Conservation (phyloP, 1,139 yeast species). For the Zygosaccharomyces sapae region DNA sequence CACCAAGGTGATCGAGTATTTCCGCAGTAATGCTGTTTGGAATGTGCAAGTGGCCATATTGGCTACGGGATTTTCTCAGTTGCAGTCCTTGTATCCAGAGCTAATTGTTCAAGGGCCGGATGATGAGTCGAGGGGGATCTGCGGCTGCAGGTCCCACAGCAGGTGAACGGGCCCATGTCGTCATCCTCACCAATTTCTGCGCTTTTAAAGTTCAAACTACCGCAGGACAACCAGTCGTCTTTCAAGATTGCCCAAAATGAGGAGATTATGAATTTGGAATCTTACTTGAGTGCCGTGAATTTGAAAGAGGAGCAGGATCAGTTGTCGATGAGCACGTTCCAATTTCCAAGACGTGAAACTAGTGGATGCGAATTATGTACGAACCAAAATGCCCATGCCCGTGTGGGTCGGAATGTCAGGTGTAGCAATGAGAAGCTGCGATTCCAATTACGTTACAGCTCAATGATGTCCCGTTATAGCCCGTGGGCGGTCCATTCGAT, state of each 20-base stretch:
- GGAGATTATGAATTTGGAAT: slow-evolving; percentile 38
- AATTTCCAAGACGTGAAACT: slow-evolving; percentile 25
- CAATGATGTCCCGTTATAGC: slow-evolving; percentile 16
- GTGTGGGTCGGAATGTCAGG: slow-evolving; percentile 7
- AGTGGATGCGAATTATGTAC: slow-evolving; percentile 5
- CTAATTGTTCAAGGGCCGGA: slow-evolving; percentile 16
- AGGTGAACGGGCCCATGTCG: slow-evolving; percentile 30
- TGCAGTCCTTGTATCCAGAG: slow-evolving; percentile 31
- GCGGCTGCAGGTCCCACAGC: slow-evolving; percentile 19
- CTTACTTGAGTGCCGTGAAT: slow-evolving; percentile 33
- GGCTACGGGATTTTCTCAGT: slow-evolving; percentile 37
- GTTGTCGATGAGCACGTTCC: slow-evolving; percentile 18
- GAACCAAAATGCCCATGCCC: neutral
- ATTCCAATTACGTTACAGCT: slow-evolving; percentile 28
- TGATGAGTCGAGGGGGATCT: slow-evolving; percentile 7
- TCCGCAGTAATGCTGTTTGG: slow-evolving; percentile 17
- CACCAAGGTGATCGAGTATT: slow-evolving; percentile 42
- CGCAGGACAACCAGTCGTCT: slow-evolving; percentile 24
- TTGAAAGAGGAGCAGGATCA: slow-evolving; percentile 27
- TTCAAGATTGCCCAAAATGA: slow-evolving; percentile 46
- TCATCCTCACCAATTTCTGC: slow-evolving; percentile 37
- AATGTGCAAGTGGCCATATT: slow-evolving; percentile 37
- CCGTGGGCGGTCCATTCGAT: slow-evolving; percentile 18
- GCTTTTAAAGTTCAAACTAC: slow-evolving; percentile 38
- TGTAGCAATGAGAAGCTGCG: slow-evolving; percentile 22